Evolutionary conservation across 345 rosid species (phyloP).

Genomic region (Gossypium anomalum): DNA sequence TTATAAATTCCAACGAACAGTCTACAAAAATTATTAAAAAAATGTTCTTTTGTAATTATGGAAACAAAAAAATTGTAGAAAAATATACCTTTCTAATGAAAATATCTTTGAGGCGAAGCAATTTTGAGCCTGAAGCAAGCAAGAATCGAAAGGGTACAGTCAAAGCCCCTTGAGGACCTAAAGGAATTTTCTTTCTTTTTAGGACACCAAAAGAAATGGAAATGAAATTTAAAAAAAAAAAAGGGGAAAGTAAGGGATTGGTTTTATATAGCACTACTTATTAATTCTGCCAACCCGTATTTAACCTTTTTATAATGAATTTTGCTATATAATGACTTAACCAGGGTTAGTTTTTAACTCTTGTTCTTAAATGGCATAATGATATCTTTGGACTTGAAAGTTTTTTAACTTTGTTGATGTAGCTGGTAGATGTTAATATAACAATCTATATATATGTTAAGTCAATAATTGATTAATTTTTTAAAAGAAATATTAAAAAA

Average conservation of each 20-base stretch:
- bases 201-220: not conserved
- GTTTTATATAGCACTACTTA: not conserved
- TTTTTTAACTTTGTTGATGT: too few relatives aligned
- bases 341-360: slow-evolving; percentile 31
- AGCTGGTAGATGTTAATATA: too few relatives aligned
- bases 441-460: fast-evolving
- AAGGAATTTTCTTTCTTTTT: not conserved
- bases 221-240: not conserved
- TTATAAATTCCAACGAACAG: not conserved
- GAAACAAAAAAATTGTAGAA: not conserved
- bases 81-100: slow-evolving; percentile 19
- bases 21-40: not conserved
- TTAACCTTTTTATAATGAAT: slow-evolving; percentile 14
- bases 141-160: slow-evolving; percentile 19
- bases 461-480: too few relatives aligned
- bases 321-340: not conserved
- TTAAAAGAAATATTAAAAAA: too few relatives aligned
- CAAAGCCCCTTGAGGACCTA: slow-evolving; percentile 18
- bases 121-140: slow-evolving; percentile 24
- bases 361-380: not conserved
- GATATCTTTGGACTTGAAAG: too few relatives aligned
- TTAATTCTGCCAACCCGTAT: slow-evolving; percentile 10
- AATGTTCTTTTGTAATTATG: not conserved
- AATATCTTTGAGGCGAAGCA: not conserved
- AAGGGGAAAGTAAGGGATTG: slow-evolving; percentile 8